Evolutionary conservation across 305 asterid genomes (phyloP), one percentile per base, ranked within the genome.

Genomic region (Fraxinus xanthoxyloides): DNA sequence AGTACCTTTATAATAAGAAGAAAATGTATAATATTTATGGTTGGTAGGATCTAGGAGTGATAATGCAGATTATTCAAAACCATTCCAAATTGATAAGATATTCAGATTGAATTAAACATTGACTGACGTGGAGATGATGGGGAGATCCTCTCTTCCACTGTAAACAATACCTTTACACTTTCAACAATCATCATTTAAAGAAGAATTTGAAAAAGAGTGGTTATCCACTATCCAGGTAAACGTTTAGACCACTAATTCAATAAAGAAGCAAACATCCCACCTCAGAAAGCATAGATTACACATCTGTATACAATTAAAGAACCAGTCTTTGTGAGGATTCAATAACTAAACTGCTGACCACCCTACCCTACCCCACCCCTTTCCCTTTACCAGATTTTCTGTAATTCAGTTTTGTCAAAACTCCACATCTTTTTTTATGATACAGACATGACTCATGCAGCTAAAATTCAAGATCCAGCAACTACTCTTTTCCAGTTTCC

Each of bases 361-460:
- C n/a, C 56, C 56, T 3, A 46, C 56, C 21, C 56, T 36, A 36
- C 43, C 43, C 43, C 36, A 34, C 10, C 43, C 46, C 46, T 4
- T 2, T 7, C 21, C 21, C 61, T 48, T 15, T 8, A 48, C 19
- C 59, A 13, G 15, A 48, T 48, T 48, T 48, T 48, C 21, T 48
- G n/a, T 48, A 12, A 12, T 15, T 48, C 21, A 3, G n/a, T 48
- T 48, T 48, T 48, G n/a, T 76, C 63, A 54, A 43, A 43, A 43
- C 17, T 17, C 51, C 54, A 43, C n/a, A 13, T 17, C 2, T 51
- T 77, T 48, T 91, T 76, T 78, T 12, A 80, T 89, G 92, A 89
- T 81, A 28, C 85, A 79, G 77, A 83, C 81, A 88, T 87, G 91
- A 89, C 84, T 87, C 89, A 84, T 81, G 85, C 81, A 80, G 63